A percentile compares a stretch with the other conserved stretches of the same genome.
Conservation (phyloP, 1,284 basidiomycete species). For the Leccinum insolens region DNA sequence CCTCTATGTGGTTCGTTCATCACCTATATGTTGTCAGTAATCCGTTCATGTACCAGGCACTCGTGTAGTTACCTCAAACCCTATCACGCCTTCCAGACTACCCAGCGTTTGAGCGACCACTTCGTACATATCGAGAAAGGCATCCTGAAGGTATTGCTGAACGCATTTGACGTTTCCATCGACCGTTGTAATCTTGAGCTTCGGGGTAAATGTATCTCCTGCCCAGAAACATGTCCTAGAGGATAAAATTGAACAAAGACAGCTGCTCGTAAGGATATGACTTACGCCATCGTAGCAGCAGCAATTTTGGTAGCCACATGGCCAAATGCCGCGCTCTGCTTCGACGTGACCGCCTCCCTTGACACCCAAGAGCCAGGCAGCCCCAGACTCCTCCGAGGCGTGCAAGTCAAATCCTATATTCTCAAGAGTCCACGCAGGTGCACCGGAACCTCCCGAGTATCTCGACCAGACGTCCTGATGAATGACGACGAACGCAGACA, state of each 20-base stretch:
- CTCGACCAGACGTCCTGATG: slow-evolving; percentile 97
- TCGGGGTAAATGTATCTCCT: slow-evolving; percentile 83
- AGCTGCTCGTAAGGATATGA: slow-evolving; percentile 16
- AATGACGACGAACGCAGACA: slow-evolving; percentile 81
- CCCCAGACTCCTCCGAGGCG: slow-evolving; percentile 76
- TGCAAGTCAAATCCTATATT: slow-evolving; percentile 78
- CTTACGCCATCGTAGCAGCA: slow-evolving; percentile 86
- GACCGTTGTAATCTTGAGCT: slow-evolving; percentile 56
- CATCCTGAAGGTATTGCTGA: slow-evolving; percentile 83
- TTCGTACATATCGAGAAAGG: slow-evolving; percentile 82
- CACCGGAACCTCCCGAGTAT: slow-evolving; percentile 90
- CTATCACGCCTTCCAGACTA: slow-evolving; percentile 79
- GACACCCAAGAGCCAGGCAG: slow-evolving; percentile 84
- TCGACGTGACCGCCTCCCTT: slow-evolving; percentile 71
- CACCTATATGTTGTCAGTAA: slow-evolving; percentile 50
- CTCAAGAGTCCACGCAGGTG: slow-evolving; percentile 91
- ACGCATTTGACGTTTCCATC: slow-evolving; percentile 61
- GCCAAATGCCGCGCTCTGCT: slow-evolving; percentile 83
- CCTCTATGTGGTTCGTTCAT: slow-evolving; percentile 98
- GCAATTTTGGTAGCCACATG: slow-evolving; percentile 92
- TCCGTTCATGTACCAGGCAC: background rate
- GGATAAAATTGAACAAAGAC: slow-evolving; percentile 22
- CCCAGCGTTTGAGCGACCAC: slow-evolving; percentile 70
- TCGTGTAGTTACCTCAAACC: slow-evolving; percentile 75
- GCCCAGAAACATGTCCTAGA: slow-evolving; percentile 85